phyloP scores from a whole-genome alignment of 495 filamentous ascomycete species.

The Neurospora tetraspora region DNA sequence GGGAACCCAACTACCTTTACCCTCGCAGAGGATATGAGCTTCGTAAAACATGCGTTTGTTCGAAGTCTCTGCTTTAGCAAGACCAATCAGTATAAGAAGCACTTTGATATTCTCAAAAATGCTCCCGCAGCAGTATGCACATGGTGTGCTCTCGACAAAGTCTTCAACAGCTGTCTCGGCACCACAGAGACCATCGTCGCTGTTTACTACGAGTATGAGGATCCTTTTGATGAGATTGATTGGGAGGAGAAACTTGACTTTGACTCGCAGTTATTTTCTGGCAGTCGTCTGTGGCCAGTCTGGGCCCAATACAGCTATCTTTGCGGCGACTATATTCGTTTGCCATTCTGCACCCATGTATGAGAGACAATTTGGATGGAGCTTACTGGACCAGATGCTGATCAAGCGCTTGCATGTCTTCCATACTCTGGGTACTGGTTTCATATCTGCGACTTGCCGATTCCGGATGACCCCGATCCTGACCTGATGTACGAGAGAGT shows the following conservation, averaged over 20 bases:
- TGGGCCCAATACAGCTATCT: neutral
- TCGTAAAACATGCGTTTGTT: neutral
- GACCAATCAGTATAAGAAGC: accelerated
- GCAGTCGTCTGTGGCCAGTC: neutral
- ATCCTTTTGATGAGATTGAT: neutral
- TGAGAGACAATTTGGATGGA: neutral
- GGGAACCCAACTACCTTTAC: neutral
- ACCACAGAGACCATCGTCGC: neutral
- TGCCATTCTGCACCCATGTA: no score
- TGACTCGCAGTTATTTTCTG: neutral
- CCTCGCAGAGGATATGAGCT: neutral
- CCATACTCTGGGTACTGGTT: neutral
- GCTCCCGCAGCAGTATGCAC: neutral
- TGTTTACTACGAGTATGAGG: neutral
- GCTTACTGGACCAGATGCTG: neutral
- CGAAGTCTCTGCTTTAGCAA: neutral
- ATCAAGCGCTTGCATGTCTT: neutral
- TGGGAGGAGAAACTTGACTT: neutral
- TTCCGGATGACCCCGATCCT: neutral
- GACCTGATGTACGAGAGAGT: neutral
- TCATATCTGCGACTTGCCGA: neutral
- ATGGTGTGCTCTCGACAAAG: neutral
- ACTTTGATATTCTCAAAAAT: neutral
- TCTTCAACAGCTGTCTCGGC: neutral
- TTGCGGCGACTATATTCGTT: neutral